Base-by-base conservation (phyloP, 2,329 filamentous ascomycete genomes). In the Tympanopsis confertula region DNA sequence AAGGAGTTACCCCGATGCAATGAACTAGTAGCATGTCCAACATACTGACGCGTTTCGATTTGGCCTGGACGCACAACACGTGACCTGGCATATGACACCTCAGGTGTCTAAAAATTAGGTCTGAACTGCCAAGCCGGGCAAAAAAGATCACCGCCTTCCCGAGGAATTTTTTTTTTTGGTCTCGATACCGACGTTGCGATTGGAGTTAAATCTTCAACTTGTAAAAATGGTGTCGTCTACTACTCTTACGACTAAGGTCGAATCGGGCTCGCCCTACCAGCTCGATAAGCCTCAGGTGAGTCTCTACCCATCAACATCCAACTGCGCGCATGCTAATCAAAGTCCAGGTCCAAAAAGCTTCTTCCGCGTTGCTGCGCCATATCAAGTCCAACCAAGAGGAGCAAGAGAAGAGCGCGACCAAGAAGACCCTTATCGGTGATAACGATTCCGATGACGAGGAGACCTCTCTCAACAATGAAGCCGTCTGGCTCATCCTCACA, bases 401-500 rank as follows among this genome's bases (percentile, higher is more conserved):
- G 43, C 65, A 69, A 50, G 62, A 68, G 44, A 58, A 64, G 39
- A 50, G 55, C 12, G 61, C 65, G 18, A 59, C 59, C 3, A 75
- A 72, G 51, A 68, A 68, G 52, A 69, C 67, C 38, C 61, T 75
- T 3, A 68, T 80, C 42, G 59, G 62, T 4, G 57, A 58, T 37
- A 59, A 60, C 32, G 58, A 58, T 26, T 63, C 61, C 20, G 63
- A 65, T 35, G 56, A 64, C 18, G 65, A 66, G 22, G 63, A 65
- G 19, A 57, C 62, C 18, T 53, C 57, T 2, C 50, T 59, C 19
- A 59, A 68, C 41, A 65, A 66, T 36, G 66, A 70, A 5, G 65
- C 72, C n/a, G 59, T 81, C 40, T 80, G 75, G 67, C 66, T 80
- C 28, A 62, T 71, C 33, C 54, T 81, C 19, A 73, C 74, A 15